These are phyloP conservation scores for Rhodofomes roseus DNA, from an alignment of 1,284 basidiomycete genomes.

Conservation along the genomic window DNA sequence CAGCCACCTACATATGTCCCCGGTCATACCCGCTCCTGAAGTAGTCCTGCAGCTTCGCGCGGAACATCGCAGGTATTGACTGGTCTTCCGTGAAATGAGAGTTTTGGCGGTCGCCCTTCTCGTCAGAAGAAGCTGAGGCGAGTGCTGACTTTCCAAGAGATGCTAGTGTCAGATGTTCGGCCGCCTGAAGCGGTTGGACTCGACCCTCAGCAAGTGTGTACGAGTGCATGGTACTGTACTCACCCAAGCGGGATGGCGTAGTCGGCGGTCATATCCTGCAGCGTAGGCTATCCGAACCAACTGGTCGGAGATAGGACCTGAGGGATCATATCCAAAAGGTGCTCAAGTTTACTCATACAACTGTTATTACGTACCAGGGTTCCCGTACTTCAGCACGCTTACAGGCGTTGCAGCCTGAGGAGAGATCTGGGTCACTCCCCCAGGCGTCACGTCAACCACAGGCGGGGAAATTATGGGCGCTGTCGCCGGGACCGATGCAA, in stretches of 20 bases:
- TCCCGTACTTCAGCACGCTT: conserved; percentile 48
- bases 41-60: conserved; percentile 86
- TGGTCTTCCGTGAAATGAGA: conserved; percentile 88
- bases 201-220: neutral
- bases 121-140: conserved; percentile 28
- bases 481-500: conserved; percentile 6
- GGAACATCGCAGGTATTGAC: conserved; percentile 74
- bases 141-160: conserved; percentile 57
- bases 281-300: conserved; percentile 82
- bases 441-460: conserved; percentile 22
- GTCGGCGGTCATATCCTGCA: conserved; percentile 86
- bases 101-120: conserved; percentile 65
- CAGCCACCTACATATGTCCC: conserved; percentile 81
- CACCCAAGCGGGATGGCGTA: conserved; percentile 93
- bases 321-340: conserved; percentile 4
- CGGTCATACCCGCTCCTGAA: conserved; percentile 95
- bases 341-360: no score
- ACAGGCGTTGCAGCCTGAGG: conserved; percentile 4
- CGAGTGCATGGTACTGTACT: conserved; percentile 17
- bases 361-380: conserved; percentile 53
- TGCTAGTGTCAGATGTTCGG: conserved; percentile 84
- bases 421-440: conserved; percentile 22
- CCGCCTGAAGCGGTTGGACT: conserved; percentile 56
- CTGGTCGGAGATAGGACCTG: conserved; percentile 83
- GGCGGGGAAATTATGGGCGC: conserved; percentile 8